Evolutionary conservation across 2,329 filamentous ascomycete species (phyloP).

Genomic region (Cercospora citrullina): DNA sequence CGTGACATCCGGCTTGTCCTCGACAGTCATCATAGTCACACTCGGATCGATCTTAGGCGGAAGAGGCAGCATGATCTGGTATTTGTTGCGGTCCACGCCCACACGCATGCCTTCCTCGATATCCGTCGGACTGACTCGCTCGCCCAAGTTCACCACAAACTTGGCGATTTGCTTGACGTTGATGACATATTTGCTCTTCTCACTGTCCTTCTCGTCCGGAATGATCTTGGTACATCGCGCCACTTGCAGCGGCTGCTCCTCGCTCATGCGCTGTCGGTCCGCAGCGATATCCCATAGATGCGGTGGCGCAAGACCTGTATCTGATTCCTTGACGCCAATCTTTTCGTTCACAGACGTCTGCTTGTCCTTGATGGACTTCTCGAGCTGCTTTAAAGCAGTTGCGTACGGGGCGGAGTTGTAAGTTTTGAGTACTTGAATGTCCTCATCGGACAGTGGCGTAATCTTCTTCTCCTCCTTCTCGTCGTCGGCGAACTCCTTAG

Average conservation of each 20-base stretch:
- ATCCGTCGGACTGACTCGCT: conserved; percentile 95
- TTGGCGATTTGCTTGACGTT: conserved; percentile 99
- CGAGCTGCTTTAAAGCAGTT: conserved; percentile 89
- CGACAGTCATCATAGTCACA: conserved; percentile 99
- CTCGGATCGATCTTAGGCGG: conserved; percentile 98
- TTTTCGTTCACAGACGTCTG: conserved; percentile 98
- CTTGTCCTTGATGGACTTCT: conserved; percentile 99
- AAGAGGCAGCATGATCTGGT: conserved; percentile 94
- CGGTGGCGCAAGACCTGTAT: conserved; percentile 94
- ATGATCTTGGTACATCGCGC: conserved; percentile 99
- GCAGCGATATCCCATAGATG: conserved; percentile 99
- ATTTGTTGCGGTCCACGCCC: conserved; percentile 96
- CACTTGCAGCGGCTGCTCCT: conserved; percentile 96
- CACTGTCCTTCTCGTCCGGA: conserved; percentile 88
- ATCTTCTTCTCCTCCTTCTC: conserved; percentile 99
- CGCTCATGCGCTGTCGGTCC: conserved; percentile 96
- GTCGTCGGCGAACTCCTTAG: conserved; percentile 95
- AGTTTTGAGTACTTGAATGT: conserved; percentile 98
- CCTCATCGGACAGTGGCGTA: conserved; percentile 94
- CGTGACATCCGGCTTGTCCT: conserved; percentile 98
- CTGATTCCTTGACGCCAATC: conserved; percentile 89
- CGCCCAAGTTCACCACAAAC: conserved; percentile 96
- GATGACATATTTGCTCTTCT: conserved; percentile 99
- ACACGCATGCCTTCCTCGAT: conserved; percentile 99
- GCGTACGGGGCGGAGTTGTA: conserved; percentile 97